Percentiles rank a stretch among this genome's conserved stretches.
These are phyloP conservation scores for Cladosporium sp. DNA, from an alignment of 2,329 filamentous ascomycete genomes.

Conservation along the genomic window DNA sequence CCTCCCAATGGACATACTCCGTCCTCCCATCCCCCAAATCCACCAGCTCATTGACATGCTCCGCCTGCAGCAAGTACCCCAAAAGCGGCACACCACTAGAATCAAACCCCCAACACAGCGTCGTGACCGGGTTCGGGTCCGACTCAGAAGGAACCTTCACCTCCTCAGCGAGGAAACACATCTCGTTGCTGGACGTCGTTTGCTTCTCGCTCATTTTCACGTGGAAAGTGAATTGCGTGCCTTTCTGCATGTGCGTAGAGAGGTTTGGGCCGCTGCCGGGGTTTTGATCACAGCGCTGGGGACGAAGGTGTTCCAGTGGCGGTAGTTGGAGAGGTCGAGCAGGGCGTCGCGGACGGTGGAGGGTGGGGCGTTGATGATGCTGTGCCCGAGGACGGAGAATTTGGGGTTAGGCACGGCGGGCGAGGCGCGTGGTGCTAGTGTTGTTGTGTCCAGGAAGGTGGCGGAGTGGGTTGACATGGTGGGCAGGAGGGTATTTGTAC, in stretches of 20 bases:
- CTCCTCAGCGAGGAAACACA: slow-evolving; percentile 34
- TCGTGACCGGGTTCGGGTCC: slow-evolving; percentile 22
- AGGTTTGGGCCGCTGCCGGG: slow-evolving; percentile 30
- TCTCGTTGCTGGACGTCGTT: slow-evolving; percentile 26
- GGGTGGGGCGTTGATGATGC: slow-evolving; percentile 38
- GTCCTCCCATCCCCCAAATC: slow-evolving; percentile 34
- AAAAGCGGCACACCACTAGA: slow-evolving; percentile 28
- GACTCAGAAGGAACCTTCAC: slow-evolving; percentile 24
- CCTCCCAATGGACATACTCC: slow-evolving; percentile 43
- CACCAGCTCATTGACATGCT: slow-evolving; percentile 46
- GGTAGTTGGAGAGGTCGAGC: slow-evolving; percentile 43
- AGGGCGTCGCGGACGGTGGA: slow-evolving; percentile 41
- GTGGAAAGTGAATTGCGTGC: slow-evolving; percentile 43
- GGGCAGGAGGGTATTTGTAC: background rate
- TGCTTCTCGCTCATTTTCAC: slow-evolving; percentile 36
- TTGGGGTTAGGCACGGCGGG: slow-evolving; percentile 1
- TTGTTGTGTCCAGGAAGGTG: background rate
- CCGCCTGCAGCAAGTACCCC: slow-evolving; percentile 36
- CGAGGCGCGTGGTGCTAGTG: background rate
- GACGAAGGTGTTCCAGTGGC: slow-evolving; percentile 46
- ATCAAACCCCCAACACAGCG: slow-evolving; percentile 29
- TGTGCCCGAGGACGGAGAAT: slow-evolving; percentile 32
- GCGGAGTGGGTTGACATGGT: slow-evolving; percentile 2
- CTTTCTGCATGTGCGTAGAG: slow-evolving; percentile 29
- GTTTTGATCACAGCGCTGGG: slow-evolving; percentile 42